Evolutionary conservation across 140 eudicot species (phyloP).

Genomic region (Bidens hawaiensis): DNA sequence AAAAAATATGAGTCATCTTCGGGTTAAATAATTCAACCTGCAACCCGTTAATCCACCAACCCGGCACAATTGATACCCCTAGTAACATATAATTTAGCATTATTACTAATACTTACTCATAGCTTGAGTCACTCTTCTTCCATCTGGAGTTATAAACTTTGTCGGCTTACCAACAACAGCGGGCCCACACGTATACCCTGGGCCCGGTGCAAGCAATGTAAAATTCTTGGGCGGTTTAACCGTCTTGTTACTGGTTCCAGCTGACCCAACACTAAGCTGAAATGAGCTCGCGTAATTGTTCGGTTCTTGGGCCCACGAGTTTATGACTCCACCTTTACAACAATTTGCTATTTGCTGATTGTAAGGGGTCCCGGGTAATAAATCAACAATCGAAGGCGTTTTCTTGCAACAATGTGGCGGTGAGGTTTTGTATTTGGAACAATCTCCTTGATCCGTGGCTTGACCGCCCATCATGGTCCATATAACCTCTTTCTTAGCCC

Average conservation of each 20-base stretch:
- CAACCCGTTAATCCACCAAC: too few species aligned
- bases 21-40: too few species aligned
- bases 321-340: slow-evolving; percentile 91
- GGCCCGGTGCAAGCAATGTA: slow-evolving; percentile 82
- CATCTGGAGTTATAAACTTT: slow-evolving; percentile 48
- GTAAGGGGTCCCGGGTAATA: slow-evolving; percentile 89
- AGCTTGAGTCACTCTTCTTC: slow-evolving; percentile 85
- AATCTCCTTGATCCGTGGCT: slow-evolving; percentile 91
- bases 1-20: too few species aligned
- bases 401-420: slow-evolving; percentile 88
- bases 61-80: too few species aligned
- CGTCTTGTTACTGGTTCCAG: slow-evolving; percentile 84
- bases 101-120: slow-evolving; percentile 65
- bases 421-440: slow-evolving; percentile 61
- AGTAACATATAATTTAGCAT: slow-evolving; percentile 15
- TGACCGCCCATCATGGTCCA: slow-evolving; percentile 93
- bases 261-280: slow-evolving; percentile 84
- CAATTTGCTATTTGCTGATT: slow-evolving; percentile 93
- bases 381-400: slow-evolving; percentile 71
- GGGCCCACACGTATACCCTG: slow-evolving; percentile 95
- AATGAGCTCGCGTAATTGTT: slow-evolving; percentile 66
- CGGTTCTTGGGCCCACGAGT: slow-evolving; percentile 87
- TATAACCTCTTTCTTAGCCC: slow-evolving; percentile 93
- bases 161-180: slow-evolving; percentile 71
- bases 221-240: slow-evolving; percentile 80